phyloP scores from a whole-genome alignment of 2,329 filamentous ascomycete species.

The Aureobasidium zeae region DNA sequence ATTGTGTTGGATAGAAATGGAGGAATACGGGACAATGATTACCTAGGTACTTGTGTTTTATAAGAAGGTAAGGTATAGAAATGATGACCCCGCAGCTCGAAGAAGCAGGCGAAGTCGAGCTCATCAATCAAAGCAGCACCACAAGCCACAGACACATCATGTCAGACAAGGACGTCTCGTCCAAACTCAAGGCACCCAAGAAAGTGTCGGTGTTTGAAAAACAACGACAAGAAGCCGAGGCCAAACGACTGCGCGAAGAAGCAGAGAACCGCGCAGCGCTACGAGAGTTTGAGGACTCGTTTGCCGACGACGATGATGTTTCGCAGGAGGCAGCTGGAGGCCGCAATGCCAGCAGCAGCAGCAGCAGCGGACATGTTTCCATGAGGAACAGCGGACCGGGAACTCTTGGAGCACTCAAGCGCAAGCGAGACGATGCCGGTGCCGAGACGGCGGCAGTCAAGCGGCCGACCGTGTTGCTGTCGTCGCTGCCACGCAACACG shows the following conservation, averaged over 20 bases:
- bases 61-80: neutral
- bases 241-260: constrained; percentile 73
- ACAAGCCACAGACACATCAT: neutral
- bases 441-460: constrained; percentile 16
- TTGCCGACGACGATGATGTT: constrained; percentile 45
- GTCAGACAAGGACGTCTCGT: constrained; percentile 12
- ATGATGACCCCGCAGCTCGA: neutral
- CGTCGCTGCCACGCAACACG: constrained; percentile 44
- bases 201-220: constrained; percentile 85
- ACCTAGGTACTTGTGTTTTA: neutral
- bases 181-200: constrained; percentile 61
- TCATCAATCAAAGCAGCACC: neutral
- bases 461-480: constrained; percentile 44
- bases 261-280: constrained; percentile 82
- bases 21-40: neutral
- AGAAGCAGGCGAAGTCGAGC: too few relatives aligned
- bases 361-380: constrained; percentile 18
- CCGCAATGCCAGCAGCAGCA: constrained; percentile 21
- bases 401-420: constrained; percentile 36
- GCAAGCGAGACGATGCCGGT: constrained; percentile 28
- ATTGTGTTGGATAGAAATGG: neutral
- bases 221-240: constrained; percentile 80
- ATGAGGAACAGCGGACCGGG: constrained; percentile 41
- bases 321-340: constrained; percentile 26
- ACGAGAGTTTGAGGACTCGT: constrained; percentile 77